Conservation (phyloP, 2,329 filamentous ascomycete species). For the Zasmidium cellare region DNA sequence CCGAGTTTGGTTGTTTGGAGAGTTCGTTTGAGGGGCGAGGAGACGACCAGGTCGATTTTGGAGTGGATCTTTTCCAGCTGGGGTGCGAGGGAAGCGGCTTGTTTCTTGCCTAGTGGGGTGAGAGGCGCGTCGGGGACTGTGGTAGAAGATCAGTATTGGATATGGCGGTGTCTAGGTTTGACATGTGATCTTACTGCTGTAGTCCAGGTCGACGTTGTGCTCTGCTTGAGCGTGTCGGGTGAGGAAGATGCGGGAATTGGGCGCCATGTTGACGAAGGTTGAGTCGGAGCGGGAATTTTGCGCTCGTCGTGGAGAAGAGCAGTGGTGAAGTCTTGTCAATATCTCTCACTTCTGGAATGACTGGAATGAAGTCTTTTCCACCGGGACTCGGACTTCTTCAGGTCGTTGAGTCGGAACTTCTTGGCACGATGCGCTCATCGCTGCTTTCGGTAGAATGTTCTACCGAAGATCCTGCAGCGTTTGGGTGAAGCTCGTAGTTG, state of each 20-base stretch:
- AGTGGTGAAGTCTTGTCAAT: too few relatives aligned
- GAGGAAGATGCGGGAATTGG: constrained; percentile 33
- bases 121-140: constrained; percentile 35
- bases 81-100: constrained; percentile 33
- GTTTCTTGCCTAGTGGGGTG: constrained; percentile 34
- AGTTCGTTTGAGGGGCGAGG: constrained; percentile 34
- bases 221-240: constrained; percentile 36
- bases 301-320: too few relatives aligned
- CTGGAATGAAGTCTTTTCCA: too few relatives aligned
- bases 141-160: neutral
- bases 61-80: constrained; percentile 24
- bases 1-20: constrained; percentile 35
- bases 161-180: neutral
- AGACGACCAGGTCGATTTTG: constrained; percentile 31
- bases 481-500: too few relatives aligned
- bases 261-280: too few relatives aligned
- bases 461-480: neutral
- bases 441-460: neutral
- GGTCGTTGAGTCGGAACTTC: neutral
- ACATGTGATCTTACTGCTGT: constrained; percentile 26
- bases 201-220: constrained; percentile 36
- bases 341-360: too few relatives aligned
- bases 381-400: too few relatives aligned
- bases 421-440: neutral
- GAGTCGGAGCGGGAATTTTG: too few relatives aligned